Conservation (phyloP, 371 early-diverging fungal genomes). For the Homolaphlyctis polyrhiza region DNA sequence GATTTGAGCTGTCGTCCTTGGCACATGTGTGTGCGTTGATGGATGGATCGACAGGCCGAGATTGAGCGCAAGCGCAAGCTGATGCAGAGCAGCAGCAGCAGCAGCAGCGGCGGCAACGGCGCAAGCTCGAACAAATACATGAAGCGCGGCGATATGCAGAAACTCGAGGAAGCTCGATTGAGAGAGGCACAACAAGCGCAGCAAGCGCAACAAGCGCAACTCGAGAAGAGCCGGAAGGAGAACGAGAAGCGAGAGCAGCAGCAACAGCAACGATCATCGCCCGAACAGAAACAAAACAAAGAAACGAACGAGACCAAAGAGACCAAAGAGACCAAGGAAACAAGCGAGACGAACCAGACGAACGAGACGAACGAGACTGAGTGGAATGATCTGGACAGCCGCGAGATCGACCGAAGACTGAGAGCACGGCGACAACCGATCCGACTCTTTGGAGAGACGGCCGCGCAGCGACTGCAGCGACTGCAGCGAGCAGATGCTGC, state of each 20-base stretch:
- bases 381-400: constrained; percentile 13
- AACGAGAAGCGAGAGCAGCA: too few relatives aligned
- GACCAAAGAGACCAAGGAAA: neutral
- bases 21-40: too few relatives aligned
- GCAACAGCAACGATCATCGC: too few relatives aligned
- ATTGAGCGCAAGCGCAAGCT: neutral
- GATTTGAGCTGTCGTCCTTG: too few relatives aligned
- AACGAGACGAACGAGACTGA: neutral
- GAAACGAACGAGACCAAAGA: neutral
- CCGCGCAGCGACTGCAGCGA: constrained; percentile 73
- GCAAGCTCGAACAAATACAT: neutral
- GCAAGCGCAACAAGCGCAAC: too few relatives aligned
- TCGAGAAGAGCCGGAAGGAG: too few relatives aligned
- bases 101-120: too few relatives aligned
- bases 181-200: too few relatives aligned
- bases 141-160: neutral
- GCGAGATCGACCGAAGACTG: constrained; percentile 78
- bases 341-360: neutral
- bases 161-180: too few relatives aligned
- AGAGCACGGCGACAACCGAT: constrained; percentile 89
- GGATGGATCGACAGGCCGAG: neutral
- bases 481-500: constrained; percentile 78
- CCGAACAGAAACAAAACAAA: too few relatives aligned
- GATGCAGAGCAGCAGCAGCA: neutral
- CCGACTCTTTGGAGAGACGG: constrained; percentile 88